Evolutionary conservation across 495 filamentous ascomycete genomes (phyloP).

Genomic region (Trichoderma erinaceum): DNA sequence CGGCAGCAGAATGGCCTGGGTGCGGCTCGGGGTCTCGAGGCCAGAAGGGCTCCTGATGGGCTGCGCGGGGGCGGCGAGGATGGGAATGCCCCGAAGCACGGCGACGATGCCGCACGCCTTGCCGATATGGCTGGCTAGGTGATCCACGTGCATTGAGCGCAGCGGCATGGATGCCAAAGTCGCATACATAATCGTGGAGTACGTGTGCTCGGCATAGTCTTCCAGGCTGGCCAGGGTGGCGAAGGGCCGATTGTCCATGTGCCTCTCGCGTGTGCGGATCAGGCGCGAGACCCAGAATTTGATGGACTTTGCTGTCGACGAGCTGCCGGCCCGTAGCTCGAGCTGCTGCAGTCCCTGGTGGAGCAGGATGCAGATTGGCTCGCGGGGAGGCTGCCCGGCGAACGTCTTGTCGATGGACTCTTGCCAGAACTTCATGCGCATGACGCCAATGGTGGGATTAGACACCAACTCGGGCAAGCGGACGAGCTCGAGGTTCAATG

Average conservation of each 20-base stretch:
- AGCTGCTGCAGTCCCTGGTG: conserved; percentile 61
- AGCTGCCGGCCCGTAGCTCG: conserved; percentile 40
- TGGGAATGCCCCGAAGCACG: conserved; percentile 72
- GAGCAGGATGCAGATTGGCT: conserved; percentile 84
- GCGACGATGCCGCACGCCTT: conserved; percentile 87
- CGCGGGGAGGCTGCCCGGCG: conserved; percentile 67
- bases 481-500: conserved; percentile 87
- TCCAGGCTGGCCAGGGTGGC: conserved; percentile 67
- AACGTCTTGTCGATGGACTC: conserved; percentile 72
- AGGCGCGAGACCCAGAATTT: conserved; percentile 77
- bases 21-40: conserved; percentile 29
- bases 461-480: conserved; percentile 81
- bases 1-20: conserved; percentile 55
- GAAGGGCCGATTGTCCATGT: conserved; percentile 79
- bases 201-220: conserved; percentile 86
- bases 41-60: conserved; percentile 39
- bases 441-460: conserved; percentile 67
- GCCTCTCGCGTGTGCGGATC: conserved; percentile 71
- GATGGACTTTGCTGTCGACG: conserved; percentile 54
- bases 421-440: conserved; percentile 94
- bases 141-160: conserved; percentile 77
- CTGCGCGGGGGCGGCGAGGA: conserved; percentile 73
- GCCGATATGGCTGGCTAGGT: conserved; percentile 88
- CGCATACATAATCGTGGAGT: conserved; percentile 87
- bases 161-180: conserved; percentile 71